Evolutionary conservation across 345 rosid genomes (phyloP), one percentile per base, ranked within the genome.

Genomic region (Corchorus capsularis): DNA sequence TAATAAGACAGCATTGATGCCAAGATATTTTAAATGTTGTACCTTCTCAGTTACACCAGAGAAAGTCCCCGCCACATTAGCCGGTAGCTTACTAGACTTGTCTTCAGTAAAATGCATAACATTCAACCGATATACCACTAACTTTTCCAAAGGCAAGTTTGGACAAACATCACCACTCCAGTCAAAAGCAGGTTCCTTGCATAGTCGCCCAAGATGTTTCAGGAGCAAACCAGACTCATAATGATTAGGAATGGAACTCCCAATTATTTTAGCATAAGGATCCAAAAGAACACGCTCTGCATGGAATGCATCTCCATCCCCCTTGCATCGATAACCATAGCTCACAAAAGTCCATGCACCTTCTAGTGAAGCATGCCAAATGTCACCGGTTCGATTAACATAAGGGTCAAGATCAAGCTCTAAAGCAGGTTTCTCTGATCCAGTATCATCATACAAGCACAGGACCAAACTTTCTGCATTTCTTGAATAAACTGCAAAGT

Each of bases 331-430:
- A 81, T 86, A 96, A 54, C 93, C 90, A 71, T 93, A 91, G 80
- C 90, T 86, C 53, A 73, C 78, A 71, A 83, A 92, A 50, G 61
- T 84, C 88, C 85, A 79, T 3, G 91, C 47, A 17, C 79, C 82
- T 39, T 88, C 94, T 43, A 92, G 10, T 2, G 90, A 88, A 50
- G 91, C 94, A 84, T 92, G 99, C 96, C 99, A 92, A 46, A 88
- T 79, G 80, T 93, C 94, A 79, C 99, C 97, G 22, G 96, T 82
- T 80, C 92, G 88, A 82, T 96, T 89, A 62, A 92, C 92, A 74
- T 86, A 87, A 1, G 96, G 93, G 82, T 96, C 95, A 9, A 96
- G 96, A 86, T 93, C 97, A 79, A 93, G 92, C 91, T 92, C 96
- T 75, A 96, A 75, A 72, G 94, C 88, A 63, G 99, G 98, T 70